Conservation (phyloP, 768 basidiomycete genomes). For the Tricholoma terreum region DNA sequence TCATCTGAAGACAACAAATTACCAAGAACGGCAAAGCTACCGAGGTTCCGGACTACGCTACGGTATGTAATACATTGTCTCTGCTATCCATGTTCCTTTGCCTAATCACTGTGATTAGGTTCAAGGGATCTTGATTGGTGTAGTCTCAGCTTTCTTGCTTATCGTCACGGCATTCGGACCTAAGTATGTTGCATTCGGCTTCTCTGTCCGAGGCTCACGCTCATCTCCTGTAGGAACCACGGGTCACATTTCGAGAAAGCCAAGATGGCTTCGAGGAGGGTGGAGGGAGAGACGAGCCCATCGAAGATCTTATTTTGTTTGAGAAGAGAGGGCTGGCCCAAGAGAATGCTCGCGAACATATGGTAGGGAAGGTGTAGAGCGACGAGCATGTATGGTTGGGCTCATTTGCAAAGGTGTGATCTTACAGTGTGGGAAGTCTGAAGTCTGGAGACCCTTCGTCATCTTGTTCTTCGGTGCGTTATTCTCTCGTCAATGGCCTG, state of each 20-base stretch:
- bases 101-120: conserved; percentile 36
- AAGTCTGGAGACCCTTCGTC: too few relatives aligned
- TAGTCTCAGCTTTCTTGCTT: conserved; percentile 74
- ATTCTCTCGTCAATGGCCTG: too few relatives aligned
- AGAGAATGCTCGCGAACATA: too few relatives aligned
- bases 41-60: conserved; percentile 63
- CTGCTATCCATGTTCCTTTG: neutral
- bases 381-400: too few relatives aligned
- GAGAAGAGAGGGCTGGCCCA: neutral
- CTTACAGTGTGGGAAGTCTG: too few relatives aligned
- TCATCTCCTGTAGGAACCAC: conserved; percentile 39
- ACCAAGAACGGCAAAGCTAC: conserved; percentile 38
- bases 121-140: conserved; percentile 86
- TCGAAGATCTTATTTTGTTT: conserved; percentile 13
- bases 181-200: conserved; percentile 42
- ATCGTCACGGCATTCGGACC: conserved; percentile 77
- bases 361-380: too few relatives aligned
- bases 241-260: too few relatives aligned
- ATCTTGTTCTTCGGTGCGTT: too few relatives aligned
- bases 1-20: conserved; percentile 50
- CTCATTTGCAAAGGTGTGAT: too few relatives aligned
- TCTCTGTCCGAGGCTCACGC: neutral
- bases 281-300: conserved; percentile 38
- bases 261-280: conserved; percentile 66
- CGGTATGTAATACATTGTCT: conserved; percentile 21